phyloP scores from a whole-genome alignment of 116 monocot genomes.

The Zostera marina region DNA sequence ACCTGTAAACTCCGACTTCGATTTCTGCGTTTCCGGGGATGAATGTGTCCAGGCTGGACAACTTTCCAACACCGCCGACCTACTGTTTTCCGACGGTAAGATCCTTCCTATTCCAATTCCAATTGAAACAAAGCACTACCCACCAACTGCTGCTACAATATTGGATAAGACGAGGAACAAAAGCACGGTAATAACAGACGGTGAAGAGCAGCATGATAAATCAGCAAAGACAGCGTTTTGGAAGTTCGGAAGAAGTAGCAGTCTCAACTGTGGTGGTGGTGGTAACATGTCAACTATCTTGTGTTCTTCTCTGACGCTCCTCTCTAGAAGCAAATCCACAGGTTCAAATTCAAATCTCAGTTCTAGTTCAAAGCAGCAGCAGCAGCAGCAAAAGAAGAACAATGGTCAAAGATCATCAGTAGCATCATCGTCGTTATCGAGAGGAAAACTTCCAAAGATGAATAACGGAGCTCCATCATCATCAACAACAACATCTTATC shows the following conservation, averaged over 20 bases:
- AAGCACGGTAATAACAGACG: neutral
- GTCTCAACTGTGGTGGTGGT: conserved; percentile 11
- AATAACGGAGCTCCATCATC: neutral
- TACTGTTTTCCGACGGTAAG: conserved; percentile 12
- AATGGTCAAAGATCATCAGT: neutral
- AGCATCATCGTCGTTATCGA: neutral
- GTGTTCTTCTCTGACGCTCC: conserved; percentile 4
- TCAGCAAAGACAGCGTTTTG: conserved; percentile 4
- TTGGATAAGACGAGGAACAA: neutral
- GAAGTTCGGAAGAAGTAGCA: conserved; percentile 8
- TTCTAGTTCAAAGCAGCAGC: neutral
- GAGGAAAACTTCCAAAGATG: neutral
- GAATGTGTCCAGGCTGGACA: neutral
- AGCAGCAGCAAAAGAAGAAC: neutral
- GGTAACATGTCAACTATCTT: neutral
- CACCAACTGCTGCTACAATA: neutral
- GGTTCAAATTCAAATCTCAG: conserved; percentile 1
- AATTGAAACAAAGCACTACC: neutral
- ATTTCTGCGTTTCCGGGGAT: conserved; percentile 5
- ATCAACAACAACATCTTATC: conserved; percentile 7
- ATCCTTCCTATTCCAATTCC: conserved; percentile 13
- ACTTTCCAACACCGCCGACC: conserved; percentile 9
- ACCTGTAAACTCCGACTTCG: conserved; percentile 12
- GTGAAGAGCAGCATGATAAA: neutral
- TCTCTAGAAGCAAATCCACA: conserved; percentile 11